These are phyloP conservation scores for Amphirosellinia nigrospora DNA, from an alignment of 495 filamentous ascomycete genomes.

Conservation along the genomic window DNA sequence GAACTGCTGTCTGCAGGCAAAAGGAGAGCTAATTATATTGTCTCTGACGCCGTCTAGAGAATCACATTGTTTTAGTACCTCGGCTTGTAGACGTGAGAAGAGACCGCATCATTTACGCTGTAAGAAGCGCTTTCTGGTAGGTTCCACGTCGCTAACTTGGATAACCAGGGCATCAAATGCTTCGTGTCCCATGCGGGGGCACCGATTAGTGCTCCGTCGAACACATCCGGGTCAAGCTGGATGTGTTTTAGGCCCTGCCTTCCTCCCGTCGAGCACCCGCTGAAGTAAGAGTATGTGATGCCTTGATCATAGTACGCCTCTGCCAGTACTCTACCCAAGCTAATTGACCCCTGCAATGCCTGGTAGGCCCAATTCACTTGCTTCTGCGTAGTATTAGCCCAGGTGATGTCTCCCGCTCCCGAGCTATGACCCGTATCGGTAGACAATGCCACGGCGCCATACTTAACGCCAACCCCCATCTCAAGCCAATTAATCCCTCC, in stretches of 20 bases:
- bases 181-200: slow-evolving; percentile 56
- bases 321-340: slow-evolving; percentile 42
- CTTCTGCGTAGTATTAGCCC: slow-evolving; percentile 53
- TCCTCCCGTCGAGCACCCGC: slow-evolving; percentile 65
- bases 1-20: slow-evolving; percentile 56
- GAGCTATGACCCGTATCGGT: slow-evolving; percentile 64
- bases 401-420: slow-evolving; percentile 46
- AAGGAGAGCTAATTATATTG: slow-evolving; percentile 64
- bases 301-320: slow-evolving; percentile 48
- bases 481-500: slow-evolving; percentile 61
- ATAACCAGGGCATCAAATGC: slow-evolving; percentile 51
- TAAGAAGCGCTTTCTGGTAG: slow-evolving; percentile 47
- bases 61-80: slow-evolving; percentile 68
- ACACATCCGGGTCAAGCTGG: slow-evolving; percentile 60
- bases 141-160: slow-evolving; percentile 37
- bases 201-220: slow-evolving; percentile 74
- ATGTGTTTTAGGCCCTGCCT: slow-evolving; percentile 61
- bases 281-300: slow-evolving; percentile 59
- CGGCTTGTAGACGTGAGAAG: slow-evolving; percentile 58
- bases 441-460: slow-evolving; percentile 60
- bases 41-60: slow-evolving; percentile 64
- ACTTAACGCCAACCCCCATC: slow-evolving; percentile 49
- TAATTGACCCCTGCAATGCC: slow-evolving; percentile 52
- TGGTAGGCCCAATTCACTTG: slow-evolving; percentile 50
- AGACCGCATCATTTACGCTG: slow-evolving; percentile 55